These are phyloP conservation scores for Brassica nigra DNA, from an alignment of 345 rosid genomes.

Conservation along the genomic window DNA sequence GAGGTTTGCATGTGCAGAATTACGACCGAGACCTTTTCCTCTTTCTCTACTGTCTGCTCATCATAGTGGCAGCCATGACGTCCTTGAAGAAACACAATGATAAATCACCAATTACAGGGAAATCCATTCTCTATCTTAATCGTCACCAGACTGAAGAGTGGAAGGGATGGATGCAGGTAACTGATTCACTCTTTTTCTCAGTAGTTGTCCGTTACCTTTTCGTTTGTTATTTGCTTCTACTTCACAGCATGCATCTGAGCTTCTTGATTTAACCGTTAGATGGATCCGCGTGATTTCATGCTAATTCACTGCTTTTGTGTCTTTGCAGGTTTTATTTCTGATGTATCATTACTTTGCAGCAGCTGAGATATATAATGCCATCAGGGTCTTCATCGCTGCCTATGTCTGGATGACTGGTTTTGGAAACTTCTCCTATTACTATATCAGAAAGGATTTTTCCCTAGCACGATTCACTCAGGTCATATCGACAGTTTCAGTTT, in stretches of 20 bases:
- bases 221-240: not conserved
- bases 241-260: conserved; percentile 5
- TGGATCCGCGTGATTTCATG: not conserved
- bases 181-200: conserved; percentile 23
- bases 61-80: conserved; percentile 83
- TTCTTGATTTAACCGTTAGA: not conserved
- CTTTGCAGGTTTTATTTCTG: conserved; percentile 79
- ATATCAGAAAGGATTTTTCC: conserved; percentile 92
- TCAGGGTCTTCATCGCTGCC: conserved; percentile 94
- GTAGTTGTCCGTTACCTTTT: not conserved
- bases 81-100: conserved; percentile 84
- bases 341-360: conserved; percentile 99
- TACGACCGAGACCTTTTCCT: conserved; percentile 95
- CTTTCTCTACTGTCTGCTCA: conserved; percentile 85
- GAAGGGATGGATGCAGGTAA: conserved; percentile 99
- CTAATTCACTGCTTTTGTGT: conserved; percentile 4
- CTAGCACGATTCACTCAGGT: conserved; percentile 95
- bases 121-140: conserved; percentile 77
- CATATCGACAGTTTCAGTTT: conserved; percentile 27
- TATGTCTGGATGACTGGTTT: conserved; percentile 99
- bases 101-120: conserved; percentile 78
- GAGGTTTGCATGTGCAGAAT: conserved; percentile 53
- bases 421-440: conserved; percentile 96
- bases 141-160: conserved; percentile 98
- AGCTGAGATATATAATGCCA: conserved; percentile 87